These are phyloP conservation scores for Datura wrightii DNA, from an alignment of 257 asterid species.

Conservation along the genomic window DNA sequence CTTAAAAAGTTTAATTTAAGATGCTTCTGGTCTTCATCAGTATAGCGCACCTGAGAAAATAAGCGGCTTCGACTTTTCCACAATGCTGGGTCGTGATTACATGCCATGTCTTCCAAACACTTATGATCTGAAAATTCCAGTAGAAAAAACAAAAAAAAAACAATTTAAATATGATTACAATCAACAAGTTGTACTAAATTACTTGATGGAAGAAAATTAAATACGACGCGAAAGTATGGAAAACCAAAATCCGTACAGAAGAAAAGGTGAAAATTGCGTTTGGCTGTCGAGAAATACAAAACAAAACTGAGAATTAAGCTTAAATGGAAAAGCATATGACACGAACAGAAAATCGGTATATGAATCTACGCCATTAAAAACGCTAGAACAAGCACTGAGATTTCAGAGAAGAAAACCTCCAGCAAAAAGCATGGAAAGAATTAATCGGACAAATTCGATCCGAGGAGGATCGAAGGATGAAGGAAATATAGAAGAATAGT, in stretches of 20 bases:
- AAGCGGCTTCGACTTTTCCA: neutral
- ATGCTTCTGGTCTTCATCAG: neutral
- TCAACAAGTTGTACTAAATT: neutral
- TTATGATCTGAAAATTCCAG: neutral
- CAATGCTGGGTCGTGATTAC: neutral
- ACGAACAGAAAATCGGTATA: neutral
- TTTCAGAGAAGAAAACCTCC: neutral
- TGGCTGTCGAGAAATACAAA: neutral
- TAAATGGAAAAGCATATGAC: neutral
- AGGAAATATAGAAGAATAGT: neutral
- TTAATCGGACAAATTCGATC: neutral
- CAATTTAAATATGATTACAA: neutral
- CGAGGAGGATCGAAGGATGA: neutral
- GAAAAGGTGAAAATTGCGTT: neutral
- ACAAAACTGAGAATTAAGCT: neutral
- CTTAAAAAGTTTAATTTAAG: neutral
- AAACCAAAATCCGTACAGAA: neutral
- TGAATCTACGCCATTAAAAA: neutral
- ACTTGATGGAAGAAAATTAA: neutral
- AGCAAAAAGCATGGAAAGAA: neutral
- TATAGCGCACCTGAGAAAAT: slow-evolving; percentile 5
- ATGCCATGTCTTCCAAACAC: neutral
- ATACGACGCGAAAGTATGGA: neutral
- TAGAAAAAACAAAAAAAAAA: neutral
- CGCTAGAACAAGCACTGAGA: neutral